A percentile compares a stretch with the other conserved stretches of the same genome.
Conservation (phyloP, 2,329 filamentous ascomycete species). For the Anthostomella pinea region DNA sequence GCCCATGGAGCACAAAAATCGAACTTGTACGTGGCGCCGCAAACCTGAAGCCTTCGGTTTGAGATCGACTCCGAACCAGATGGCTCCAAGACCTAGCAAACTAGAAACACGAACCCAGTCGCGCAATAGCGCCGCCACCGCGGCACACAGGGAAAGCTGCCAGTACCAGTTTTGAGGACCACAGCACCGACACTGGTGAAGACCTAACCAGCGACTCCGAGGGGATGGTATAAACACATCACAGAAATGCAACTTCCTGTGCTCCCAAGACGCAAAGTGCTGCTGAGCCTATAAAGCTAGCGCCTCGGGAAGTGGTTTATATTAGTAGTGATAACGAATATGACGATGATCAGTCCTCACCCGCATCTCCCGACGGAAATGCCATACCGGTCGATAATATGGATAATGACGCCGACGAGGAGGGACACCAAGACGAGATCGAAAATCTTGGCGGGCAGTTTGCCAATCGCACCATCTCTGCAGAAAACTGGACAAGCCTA, state of each 20-base stretch:
- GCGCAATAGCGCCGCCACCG: too few species aligned
- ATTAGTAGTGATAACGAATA: not conserved
- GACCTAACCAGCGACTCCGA: not conserved
- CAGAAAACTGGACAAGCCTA: slow-evolving; percentile 3
- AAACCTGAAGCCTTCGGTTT: too few species aligned
- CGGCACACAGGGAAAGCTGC: too few species aligned
- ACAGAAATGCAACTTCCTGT: not conserved
- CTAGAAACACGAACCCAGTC: too few species aligned
- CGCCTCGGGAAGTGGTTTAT: not conserved
- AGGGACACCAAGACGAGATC: not conserved
- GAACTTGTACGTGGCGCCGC: too few species aligned
- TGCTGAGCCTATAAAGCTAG: not conserved
- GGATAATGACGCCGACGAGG: slow-evolving; percentile 2
- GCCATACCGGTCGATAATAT: not conserved
- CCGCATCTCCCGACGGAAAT: not conserved
- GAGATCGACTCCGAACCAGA: too few species aligned
- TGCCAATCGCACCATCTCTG: slow-evolving; percentile 4
- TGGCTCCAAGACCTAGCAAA: too few species aligned
- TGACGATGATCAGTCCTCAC: not conserved
- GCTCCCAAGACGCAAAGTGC: not conserved
- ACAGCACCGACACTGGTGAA: too few species aligned
- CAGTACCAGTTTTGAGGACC: too few species aligned
- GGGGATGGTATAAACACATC: not conserved
- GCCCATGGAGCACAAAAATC: too few species aligned
- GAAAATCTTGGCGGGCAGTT: slow-evolving; percentile 4